A percentile compares a stretch with the other conserved stretches of the same genome.
Conservation (phyloP, 306 rosid species). For the Crotalaria pallida region DNA sequence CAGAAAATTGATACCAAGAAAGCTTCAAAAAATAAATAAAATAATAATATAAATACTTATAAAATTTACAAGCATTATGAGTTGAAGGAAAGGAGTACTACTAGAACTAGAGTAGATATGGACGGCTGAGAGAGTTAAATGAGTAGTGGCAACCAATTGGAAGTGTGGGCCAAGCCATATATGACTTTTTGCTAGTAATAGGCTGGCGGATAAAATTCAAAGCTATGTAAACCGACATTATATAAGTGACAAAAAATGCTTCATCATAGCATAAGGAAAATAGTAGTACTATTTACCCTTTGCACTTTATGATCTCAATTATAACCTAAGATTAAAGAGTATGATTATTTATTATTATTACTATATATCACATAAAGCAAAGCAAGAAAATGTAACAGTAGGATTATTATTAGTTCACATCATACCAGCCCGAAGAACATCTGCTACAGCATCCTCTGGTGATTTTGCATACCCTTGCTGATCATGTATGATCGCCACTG, state of each 20-base stretch:
- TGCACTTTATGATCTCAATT: not conserved
- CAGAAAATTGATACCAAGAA: too few relatives aligned
- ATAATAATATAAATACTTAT: too few relatives aligned
- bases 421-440: constrained; percentile 73
- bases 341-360: not conserved
- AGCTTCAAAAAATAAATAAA: too few relatives aligned
- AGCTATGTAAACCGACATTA: constrained; percentile 17
- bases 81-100: not conserved
- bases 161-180: constrained; percentile 12
- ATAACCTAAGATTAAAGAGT: not conserved
- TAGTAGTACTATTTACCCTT: not conserved
- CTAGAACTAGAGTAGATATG: too few relatives aligned
- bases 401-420: not conserved
- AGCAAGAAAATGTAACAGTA: not conserved
- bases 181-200: not conserved
- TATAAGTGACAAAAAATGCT: constrained; percentile 6
- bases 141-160: not conserved
- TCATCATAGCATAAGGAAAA: not conserved
- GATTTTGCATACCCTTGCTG: constrained; percentile 50
- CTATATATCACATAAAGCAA: not conserved
- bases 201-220: not conserved
- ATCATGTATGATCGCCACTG: constrained; percentile 56
- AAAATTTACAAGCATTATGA: not conserved
- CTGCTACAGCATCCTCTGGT: constrained; percentile 77
- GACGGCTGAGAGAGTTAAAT: not conserved